Base-by-base conservation (phyloP, 2,329 filamentous ascomycete species). In the Diplodia seriata region DNA sequence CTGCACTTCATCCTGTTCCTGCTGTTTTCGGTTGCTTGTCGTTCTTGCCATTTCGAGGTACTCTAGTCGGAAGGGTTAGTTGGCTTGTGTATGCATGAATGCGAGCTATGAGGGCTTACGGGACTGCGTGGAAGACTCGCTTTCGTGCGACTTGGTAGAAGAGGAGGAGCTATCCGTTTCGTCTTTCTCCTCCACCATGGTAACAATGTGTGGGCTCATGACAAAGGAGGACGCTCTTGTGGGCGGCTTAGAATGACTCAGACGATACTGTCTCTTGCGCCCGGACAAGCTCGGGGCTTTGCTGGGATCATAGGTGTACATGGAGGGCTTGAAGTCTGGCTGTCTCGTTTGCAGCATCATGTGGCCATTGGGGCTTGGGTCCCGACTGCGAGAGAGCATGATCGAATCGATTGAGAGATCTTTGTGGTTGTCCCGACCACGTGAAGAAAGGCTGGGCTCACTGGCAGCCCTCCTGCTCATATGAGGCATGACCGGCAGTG, bases 321-420 rank as follows among this genome's bases (percentile, higher is more conserved):
- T 20, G 40, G 43, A 31, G 11, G 64, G 64, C 26, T 49, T 36
- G 53, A 66, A 50, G 29, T 57, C 53, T 31, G 53, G 7, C 23
- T 66, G 53, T 20, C 64, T 56, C 4, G 64, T 50, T 23, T 66
- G 53, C 40, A 66, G 29, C 15, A 50, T 33, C 53, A 66, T 57
- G n/a, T n/a, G 53, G 26, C 54, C 64, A 50, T 15, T 57, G 31
- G 53, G 53, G 31, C 53, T 50, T 26, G 62, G 64, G 9, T 50
- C 47, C 51, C 36, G 64, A 43, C 53, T 57, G n/a, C 53, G 64
- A 11, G 43, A 57, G 40, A 66, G 66, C 70, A 84, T 73, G 68
- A 73, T 69, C 1, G 71, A 71, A 26, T 71, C 71, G 29, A 73
- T 73, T n/a, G 72, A 73, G 9, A 72, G 69, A 49, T 73, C 71